Base-by-base conservation (phyloP, 2,329 filamentous ascomycete species). In the Colletotrichum truncatum region DNA sequence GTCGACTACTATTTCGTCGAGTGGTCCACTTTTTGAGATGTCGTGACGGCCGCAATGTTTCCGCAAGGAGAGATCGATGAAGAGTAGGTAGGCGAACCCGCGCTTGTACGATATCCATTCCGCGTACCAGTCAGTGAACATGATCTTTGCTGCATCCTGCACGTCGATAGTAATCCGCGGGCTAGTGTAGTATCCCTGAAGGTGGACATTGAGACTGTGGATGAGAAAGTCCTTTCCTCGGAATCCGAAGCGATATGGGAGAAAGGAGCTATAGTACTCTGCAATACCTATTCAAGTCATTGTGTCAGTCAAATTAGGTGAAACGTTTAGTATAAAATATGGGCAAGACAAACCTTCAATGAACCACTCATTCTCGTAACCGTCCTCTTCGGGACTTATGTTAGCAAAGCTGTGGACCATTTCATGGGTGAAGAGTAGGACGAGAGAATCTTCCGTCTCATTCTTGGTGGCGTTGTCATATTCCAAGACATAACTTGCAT, bases 331-430 rank as follows among this genome's bases (percentile, higher is more conserved):
- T 5, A 3, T 32, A 6, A 4, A 21, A 28, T 5, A 5, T 7
- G 8, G 8, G 9, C 3, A n/a, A 4, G 10, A 10, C 39, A 11
- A 12, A 68, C 67, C 66, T 64, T 68, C 55, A n/a, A 52, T 52
- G 14, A 54, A 68, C 67, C 67, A 69, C 7, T 45, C 54, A 25
- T 68, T 69, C 11, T 68, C 66, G 10, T 60, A 30, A 3, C 59
- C 64, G 11, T 63, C 55, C 5, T 67, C 66, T 23, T 68, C 66
- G 11, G 41, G 26, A 12, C 36, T 39, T 6, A 64, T 36, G n/a
- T 3, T 9, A 3, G 59, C 58, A 39, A 67, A 69, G 54, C 65
- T 67, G 28, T 68, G 66, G 3, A 69, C 53, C 66, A 69, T 69
- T 46, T 67, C 62, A 26, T 69, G 66, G 4, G 58, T 66, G n/a